Percentiles rank a stretch among this genome's conserved stretches.
phyloP scores from a whole-genome alignment of 2,329 filamentous ascomycete species.

The Whalleya microplaca region DNA sequence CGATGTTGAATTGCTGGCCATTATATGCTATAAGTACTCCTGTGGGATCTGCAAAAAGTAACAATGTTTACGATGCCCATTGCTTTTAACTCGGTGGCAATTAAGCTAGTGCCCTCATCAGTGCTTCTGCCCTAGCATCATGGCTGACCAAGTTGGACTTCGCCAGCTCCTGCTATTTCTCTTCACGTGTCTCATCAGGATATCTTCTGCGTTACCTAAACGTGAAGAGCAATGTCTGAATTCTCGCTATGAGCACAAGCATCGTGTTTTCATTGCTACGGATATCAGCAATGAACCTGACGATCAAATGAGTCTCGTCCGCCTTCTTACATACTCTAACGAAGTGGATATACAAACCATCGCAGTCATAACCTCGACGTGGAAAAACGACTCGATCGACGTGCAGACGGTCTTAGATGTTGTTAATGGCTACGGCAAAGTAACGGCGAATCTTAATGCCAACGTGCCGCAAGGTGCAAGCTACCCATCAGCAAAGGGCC shows the following conservation, averaged over 20 bases:
- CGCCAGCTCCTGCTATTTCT: background rate
- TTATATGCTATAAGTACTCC: too few relatives aligned
- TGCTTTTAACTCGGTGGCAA: too few relatives aligned
- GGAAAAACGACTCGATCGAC: conserved; percentile 39
- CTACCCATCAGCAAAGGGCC: conserved; percentile 40
- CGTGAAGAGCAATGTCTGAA: background rate
- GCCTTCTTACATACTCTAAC: conserved; percentile 42
- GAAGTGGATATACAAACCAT: conserved; percentile 42
- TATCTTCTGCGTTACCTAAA: background rate
- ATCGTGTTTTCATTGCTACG: conserved; percentile 39
- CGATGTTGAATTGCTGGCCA: too few relatives aligned
- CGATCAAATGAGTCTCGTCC: conserved; percentile 40
- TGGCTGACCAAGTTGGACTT: background rate
- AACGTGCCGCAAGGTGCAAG: conserved; percentile 45
- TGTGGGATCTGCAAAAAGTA: too few relatives aligned
- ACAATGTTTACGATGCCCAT: too few relatives aligned
- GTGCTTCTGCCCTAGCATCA: background rate
- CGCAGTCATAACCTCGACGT: conserved; percentile 42
- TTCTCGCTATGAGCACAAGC: conserved; percentile 18
- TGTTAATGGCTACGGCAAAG: conserved; percentile 41
- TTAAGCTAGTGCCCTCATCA: too few relatives aligned
- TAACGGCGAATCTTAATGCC: conserved; percentile 44
- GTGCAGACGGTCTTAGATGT: conserved; percentile 41
- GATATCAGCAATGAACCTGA: conserved; percentile 45
- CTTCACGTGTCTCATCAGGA: background rate